These are phyloP conservation scores for Cercospora brassicicola DNA, from an alignment of 2,329 filamentous ascomycete species.

Conservation along the genomic window DNA sequence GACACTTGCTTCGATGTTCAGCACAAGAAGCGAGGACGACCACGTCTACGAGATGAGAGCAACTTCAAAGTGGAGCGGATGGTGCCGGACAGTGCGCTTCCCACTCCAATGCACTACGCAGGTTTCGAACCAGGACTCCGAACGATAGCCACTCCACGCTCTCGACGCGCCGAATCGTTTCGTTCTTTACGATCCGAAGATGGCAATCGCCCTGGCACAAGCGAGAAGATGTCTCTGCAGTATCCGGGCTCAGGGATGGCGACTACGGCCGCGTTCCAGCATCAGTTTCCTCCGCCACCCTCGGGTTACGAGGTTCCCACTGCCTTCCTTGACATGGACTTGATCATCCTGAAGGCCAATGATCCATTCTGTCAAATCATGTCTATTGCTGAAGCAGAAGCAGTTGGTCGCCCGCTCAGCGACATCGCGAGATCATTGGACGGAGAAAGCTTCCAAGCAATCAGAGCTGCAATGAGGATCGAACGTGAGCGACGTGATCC, in stretches of 20 bases:
- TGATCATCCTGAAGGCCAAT: conserved; percentile 50
- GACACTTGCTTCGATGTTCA: conserved; percentile 79
- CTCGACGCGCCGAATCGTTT: conserved; percentile 37
- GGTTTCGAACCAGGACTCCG: conserved; percentile 19
- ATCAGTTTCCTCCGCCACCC: conserved; percentile 15
- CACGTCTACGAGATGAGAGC: conserved; percentile 69
- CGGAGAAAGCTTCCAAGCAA: conserved; percentile 45
- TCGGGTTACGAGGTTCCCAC: conserved; percentile 34
- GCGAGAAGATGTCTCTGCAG: conserved; percentile 21
- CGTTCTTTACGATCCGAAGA: conserved; percentile 37
- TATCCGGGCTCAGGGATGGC: conserved; percentile 23
- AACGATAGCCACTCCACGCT: conserved; percentile 31
- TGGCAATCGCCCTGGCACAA: conserved; percentile 31
- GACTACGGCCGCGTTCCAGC: conserved; percentile 22
- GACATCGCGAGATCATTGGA: conserved; percentile 48
- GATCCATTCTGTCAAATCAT: conserved; percentile 48
- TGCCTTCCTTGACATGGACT: conserved; percentile 51
- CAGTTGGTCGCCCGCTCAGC: conserved; percentile 43
- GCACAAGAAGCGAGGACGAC: conserved; percentile 80
- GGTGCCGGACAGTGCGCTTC: conserved; percentile 17
- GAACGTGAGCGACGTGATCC: conserved; percentile 52
- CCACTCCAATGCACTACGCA: conserved; percentile 25
- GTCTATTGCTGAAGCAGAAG: conserved; percentile 38
- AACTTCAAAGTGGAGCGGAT: conserved; percentile 31
- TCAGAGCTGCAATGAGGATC: conserved; percentile 48